Conservation (phyloP, 345 rosid genomes). For the Cardamine occulta region DNA sequence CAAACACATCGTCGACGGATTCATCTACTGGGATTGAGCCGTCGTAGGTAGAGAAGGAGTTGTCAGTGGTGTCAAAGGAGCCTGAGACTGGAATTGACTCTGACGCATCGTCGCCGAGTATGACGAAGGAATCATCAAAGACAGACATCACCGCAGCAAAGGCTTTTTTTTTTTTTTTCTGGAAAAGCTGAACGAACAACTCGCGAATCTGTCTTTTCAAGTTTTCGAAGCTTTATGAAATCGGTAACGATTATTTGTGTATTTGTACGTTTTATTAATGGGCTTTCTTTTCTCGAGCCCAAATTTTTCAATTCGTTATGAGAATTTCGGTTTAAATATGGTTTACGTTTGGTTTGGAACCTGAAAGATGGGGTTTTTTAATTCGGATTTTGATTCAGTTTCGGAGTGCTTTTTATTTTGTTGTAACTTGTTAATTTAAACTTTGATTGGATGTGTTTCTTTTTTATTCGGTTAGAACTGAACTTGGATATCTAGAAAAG, state of each 20-base stretch:
- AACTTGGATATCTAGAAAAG: too few relatives aligned
- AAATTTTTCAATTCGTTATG: neutral
- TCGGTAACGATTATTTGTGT: too few relatives aligned
- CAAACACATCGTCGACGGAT: slow-evolving; percentile 45
- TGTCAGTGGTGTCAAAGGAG: slow-evolving; percentile 46
- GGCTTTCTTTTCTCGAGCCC: slow-evolving; percentile 6
- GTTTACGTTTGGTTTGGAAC: neutral
- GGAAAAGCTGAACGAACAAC: slow-evolving; percentile 5
- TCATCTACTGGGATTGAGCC: slow-evolving; percentile 37
- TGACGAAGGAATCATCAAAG: slow-evolving; percentile 49
- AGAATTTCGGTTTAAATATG: neutral
- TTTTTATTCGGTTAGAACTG: too few relatives aligned
- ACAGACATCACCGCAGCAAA: slow-evolving; percentile 49
- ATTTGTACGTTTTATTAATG: neutral
- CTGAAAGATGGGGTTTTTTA: too few relatives aligned
- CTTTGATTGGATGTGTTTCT: too few relatives aligned
- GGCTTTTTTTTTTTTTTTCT: too few relatives aligned
- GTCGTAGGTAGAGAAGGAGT: slow-evolving; percentile 39
- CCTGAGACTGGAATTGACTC: slow-evolving; percentile 44
- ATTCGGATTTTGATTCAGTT: too few relatives aligned
- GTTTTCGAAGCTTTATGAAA: slow-evolving; percentile 11
- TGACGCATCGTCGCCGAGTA: slow-evolving; percentile 48
- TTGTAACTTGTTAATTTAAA: too few relatives aligned
- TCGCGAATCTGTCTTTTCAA: slow-evolving; percentile 31
- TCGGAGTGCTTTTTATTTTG: too few relatives aligned